Base-by-base conservation (phyloP, 2,329 filamentous ascomycete genomes). In the Davidsoniella australis region DNA sequence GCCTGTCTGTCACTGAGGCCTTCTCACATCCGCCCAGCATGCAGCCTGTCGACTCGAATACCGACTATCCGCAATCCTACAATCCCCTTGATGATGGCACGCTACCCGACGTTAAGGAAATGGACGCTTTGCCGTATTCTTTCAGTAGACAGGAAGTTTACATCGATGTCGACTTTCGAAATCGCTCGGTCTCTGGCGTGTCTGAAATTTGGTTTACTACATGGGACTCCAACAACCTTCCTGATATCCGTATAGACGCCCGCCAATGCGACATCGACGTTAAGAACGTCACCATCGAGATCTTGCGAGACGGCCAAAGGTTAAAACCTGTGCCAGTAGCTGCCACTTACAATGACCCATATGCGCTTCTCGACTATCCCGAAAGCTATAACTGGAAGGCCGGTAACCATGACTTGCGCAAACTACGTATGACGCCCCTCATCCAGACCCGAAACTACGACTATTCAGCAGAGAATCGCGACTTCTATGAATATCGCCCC, bases 111-210 rank as follows among this genome's bases (percentile, higher is more conserved):
- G 55, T 62, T 29, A 55, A 63, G 45, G 65, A 68, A 53, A 53
- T 55, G 7, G 60, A 62, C 4, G 56, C 66, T 2, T 62, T 64
- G 14, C 63, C 66, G 23, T 69, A 66, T 50, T 68, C 72, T 39
- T 67, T 96, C 51, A 72, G 85, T 49, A 82, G 87, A 65, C 89
- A 96, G 66, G 84, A 85, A 62, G 80, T 98, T 45, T 81, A 87
- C 58, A 71, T 98, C 53, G 88, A 96, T 58, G 71, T 98, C 60
- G 84, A 94, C 66, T 93, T 98, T 62, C 72, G 75, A 55, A 76
- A 75, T 48, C 81, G 80, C 63, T 75, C 72, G 59, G 67, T 96
- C 58, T 79, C 75, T 54, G 91, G 91, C 46, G 81, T 76, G 55
- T 85, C 84, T 7, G 82, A 88, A 56, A 82, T 98, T 57, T 82